Percentiles rank a stretch among this genome's conserved stretches.
Conservation (phyloP, 1,139 yeast species). For the Hansenula lynferdii region DNA sequence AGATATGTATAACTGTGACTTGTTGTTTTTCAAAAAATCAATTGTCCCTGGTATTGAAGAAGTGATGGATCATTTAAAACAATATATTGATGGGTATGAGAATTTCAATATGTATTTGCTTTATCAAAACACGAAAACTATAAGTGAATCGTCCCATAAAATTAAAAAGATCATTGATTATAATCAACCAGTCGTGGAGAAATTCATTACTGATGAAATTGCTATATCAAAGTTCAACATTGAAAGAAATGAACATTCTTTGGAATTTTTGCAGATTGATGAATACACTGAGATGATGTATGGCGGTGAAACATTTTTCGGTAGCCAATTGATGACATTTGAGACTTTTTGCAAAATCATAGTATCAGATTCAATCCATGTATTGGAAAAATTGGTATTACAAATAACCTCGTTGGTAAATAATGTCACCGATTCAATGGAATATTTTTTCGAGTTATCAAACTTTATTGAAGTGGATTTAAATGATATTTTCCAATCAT, state of each 20-base stretch:
- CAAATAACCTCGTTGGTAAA: conserved; percentile 2
- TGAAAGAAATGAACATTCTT: conserved; percentile 1
- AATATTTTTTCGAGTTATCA: conserved; percentile 5
- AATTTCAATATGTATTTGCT: background rate
- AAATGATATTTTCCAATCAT: background rate
- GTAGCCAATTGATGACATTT: background rate
- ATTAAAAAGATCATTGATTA: background rate
- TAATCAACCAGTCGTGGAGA: background rate
- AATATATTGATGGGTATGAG: background rate
- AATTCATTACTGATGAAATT: background rate
- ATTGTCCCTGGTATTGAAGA: background rate
- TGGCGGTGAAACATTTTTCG: background rate
- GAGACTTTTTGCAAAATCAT: background rate
- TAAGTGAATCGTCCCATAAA: background rate
- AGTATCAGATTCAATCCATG: background rate
- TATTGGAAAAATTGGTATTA: background rate
- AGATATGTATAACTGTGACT: conserved; percentile 2
- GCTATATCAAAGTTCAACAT: background rate
- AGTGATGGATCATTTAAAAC: background rate
- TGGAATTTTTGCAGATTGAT: background rate
- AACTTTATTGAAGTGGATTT: conserved; percentile 1
- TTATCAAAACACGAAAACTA: background rate
- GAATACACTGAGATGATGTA: background rate
- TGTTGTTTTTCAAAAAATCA: background rate
- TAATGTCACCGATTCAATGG: conserved; percentile 5